phyloP scores from a whole-genome alignment of 371 early-diverging fungal species.

The Funneliformis caledonium region DNA sequence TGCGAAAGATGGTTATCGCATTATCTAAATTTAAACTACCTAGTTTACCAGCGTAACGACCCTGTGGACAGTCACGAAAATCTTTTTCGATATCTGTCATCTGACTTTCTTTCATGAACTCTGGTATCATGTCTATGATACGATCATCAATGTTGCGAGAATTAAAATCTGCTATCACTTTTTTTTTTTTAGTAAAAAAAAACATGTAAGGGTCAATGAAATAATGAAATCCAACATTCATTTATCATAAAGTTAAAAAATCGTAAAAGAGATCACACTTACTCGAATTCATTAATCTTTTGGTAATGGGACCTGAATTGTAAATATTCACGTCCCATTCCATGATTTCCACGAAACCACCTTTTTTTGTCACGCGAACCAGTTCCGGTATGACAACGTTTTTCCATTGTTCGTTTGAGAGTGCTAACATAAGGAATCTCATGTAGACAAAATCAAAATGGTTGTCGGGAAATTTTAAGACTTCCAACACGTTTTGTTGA shows the following conservation, averaged over 20 bases:
- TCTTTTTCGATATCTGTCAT: not conserved
- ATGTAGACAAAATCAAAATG: slow-evolving; percentile 67
- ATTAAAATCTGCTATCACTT: not conserved
- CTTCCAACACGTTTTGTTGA: not conserved
- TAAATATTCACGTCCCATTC: not conserved
- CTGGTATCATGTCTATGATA: not conserved
- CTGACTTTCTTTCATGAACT: not conserved
- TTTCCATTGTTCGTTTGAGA: slow-evolving; percentile 55
- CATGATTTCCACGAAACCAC: slow-evolving; percentile 49
- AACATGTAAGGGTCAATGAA: too few species aligned
- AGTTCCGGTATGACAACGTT: slow-evolving; percentile 47
- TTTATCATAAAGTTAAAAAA: not conserved
- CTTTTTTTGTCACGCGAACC: slow-evolving; percentile 54
- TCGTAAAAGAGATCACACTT: not conserved
- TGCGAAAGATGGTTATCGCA: not conserved
- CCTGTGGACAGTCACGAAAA: not conserved
- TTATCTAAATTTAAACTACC: not conserved
- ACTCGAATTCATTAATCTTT: not conserved
- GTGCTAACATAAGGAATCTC: slow-evolving; percentile 53
- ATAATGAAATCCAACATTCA: too few species aligned
- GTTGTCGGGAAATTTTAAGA: slow-evolving; percentile 47
- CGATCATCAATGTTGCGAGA: not conserved
- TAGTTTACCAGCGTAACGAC: not conserved
- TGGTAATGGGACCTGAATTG: not conserved
- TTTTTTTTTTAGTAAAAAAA: not conserved